phyloP scores from a whole-genome alignment of 192 early-diverging fungal genomes.

The Irineochytrium annulatum region DNA sequence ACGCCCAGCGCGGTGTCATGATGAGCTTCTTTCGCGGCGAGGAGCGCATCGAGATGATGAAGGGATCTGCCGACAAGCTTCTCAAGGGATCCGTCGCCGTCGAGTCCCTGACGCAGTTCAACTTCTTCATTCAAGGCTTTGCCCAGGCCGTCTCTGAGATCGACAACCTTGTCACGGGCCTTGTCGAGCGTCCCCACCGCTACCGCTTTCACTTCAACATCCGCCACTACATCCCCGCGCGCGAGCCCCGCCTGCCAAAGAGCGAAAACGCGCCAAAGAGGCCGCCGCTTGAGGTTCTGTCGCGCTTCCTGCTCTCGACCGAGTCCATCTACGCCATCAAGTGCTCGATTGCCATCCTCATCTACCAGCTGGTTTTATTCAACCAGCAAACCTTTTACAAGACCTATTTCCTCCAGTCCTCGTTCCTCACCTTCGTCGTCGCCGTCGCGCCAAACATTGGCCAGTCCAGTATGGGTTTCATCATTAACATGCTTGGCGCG shows the following conservation, averaged over 20 bases:
- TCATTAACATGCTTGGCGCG: neutral
- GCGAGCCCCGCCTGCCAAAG: no score
- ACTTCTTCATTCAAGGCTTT: neutral
- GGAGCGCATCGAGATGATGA: neutral
- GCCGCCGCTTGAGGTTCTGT: neutral
- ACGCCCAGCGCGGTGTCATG: neutral
- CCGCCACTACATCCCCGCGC: neutral
- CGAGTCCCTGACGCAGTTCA: neutral
- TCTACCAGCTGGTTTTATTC: neutral
- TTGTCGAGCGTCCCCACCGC: neutral
- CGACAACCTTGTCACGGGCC: neutral
- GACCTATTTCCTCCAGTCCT: neutral
- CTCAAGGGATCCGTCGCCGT: neutral
- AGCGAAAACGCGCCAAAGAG: neutral
- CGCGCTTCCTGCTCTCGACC: neutral
- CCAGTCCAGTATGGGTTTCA: neutral
- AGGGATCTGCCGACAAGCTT: neutral
- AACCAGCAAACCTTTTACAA: slow-evolving; percentile 5
- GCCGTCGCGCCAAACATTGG: slow-evolving; percentile 5
- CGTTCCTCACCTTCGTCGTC: slow-evolving; percentile 6
- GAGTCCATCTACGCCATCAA: slow-evolving; percentile 4
- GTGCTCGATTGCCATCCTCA: neutral
- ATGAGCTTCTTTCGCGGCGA: no score
- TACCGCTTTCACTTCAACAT: neutral
- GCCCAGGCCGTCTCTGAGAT: neutral